Percentiles rank a stretch among this genome's conserved stretches.
Evolutionary conservation across 2,329 filamentous ascomycete genomes (phyloP).

Genomic region (Anisogramma anomala): DNA sequence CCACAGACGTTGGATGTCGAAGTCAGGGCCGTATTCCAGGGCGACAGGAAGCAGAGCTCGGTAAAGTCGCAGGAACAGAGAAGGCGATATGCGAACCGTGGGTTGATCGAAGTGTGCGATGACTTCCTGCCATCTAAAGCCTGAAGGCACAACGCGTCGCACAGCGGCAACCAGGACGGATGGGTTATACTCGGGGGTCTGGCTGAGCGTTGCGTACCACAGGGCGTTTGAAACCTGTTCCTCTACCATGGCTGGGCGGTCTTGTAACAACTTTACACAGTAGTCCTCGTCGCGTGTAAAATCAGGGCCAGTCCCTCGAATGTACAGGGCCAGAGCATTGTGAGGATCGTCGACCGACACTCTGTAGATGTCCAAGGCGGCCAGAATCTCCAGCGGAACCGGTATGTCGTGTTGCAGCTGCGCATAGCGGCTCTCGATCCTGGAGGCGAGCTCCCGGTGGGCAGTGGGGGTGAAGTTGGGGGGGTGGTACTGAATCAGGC

Average conservation of each 20-base stretch:
- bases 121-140: slow-evolving; percentile 61
- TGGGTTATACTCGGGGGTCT: slow-evolving; percentile 41
- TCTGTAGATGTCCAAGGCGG: slow-evolving; percentile 57
- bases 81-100: slow-evolving; percentile 60
- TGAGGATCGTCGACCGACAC: slow-evolving; percentile 48
- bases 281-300: slow-evolving; percentile 67
- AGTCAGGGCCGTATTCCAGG: slow-evolving; percentile 38
- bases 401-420: slow-evolving; percentile 46
- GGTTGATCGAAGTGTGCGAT: slow-evolving; percentile 72
- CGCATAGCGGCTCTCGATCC: slow-evolving; percentile 57
- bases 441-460: slow-evolving; percentile 57
- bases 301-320: slow-evolving; percentile 63
- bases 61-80: slow-evolving; percentile 74
- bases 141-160: slow-evolving; percentile 47
- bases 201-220: slow-evolving; percentile 51
- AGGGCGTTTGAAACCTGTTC: slow-evolving; percentile 74
- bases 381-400: slow-evolving; percentile 54
- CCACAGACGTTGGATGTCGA: slow-evolving; percentile 86
- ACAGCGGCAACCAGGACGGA: slow-evolving; percentile 49
- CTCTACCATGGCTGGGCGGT: slow-evolving; percentile 33
- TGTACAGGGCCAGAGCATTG: slow-evolving; percentile 49
- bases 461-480: slow-evolving; percentile 71
- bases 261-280: slow-evolving; percentile 43
- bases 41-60: slow-evolving; percentile 66
- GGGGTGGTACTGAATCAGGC: slow-evolving; percentile 76